Conservation (phyloP, 2,329 filamentous ascomycete genomes). For the Penicillium sp. region DNA sequence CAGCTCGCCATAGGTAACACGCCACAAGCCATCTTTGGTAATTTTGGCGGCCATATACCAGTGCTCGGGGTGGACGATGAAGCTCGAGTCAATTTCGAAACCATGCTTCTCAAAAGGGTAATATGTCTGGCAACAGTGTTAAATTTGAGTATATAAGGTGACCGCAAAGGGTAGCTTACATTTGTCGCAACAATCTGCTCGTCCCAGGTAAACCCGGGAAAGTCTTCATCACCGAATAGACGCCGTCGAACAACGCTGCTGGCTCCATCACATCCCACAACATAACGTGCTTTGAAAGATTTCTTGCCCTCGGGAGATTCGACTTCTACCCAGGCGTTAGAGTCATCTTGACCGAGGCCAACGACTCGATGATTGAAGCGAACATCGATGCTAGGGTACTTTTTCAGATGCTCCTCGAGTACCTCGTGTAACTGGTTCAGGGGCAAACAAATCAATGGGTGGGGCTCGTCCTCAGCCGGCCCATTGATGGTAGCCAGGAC, state of each 20-base stretch:
- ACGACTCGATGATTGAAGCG: background rate
- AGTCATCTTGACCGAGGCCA: background rate
- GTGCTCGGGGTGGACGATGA: background rate
- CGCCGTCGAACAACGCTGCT: background rate
- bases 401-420: background rate
- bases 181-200: background rate
- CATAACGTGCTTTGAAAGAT: background rate
- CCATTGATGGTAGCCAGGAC: background rate
- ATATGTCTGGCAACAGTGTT: background rate
- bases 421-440: background rate
- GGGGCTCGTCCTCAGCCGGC: background rate
- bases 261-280: background rate
- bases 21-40: background rate
- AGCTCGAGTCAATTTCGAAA: background rate
- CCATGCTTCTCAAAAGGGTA: background rate
- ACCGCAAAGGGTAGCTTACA: background rate
- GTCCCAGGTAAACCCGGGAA: background rate
- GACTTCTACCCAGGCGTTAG: background rate
- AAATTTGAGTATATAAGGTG: background rate
- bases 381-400: background rate
- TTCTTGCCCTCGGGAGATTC: background rate
- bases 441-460: background rate
- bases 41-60: background rate
- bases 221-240: background rate
- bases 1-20: background rate